Evolutionary conservation across 306 rosid genomes (phyloP).

Genomic region (Adenanthera pavonina): DNA sequence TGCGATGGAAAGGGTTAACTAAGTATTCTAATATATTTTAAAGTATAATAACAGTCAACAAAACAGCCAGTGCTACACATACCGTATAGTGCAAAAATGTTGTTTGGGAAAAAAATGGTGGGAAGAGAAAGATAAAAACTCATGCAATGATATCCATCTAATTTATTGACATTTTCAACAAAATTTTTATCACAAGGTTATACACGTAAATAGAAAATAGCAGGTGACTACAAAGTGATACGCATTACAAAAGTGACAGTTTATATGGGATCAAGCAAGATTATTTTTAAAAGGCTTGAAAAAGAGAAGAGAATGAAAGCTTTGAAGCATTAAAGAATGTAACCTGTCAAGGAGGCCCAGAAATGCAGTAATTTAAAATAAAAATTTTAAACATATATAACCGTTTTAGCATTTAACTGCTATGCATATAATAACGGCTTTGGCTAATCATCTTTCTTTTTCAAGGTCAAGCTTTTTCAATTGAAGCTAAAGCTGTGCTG

Average conservation of each 20-base stretch:
- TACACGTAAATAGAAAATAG: not conserved
- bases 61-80: not conserved
- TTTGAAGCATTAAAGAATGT: not conserved
- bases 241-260: not conserved
- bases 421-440: not conserved
- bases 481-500: no score
- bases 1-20: not conserved
- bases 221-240: not conserved
- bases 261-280: not conserved
- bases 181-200: not conserved
- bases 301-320: slow-evolving; percentile 1
- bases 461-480: no score
- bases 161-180: slow-evolving; percentile 1
- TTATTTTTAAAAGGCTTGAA: not conserved
- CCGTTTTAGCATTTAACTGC: not conserved
- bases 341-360: not conserved
- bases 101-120: not conserved
- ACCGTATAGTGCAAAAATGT: not conserved
- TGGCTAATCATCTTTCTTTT: not conserved
- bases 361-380: not conserved
- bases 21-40: slow-evolving; percentile 1
- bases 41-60: slow-evolving; percentile 1
- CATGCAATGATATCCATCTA: slow-evolving; percentile 21
- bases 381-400: not conserved
- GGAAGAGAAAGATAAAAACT: not conserved